These are phyloP conservation scores for Niebla homalea DNA, from an alignment of 495 filamentous ascomycete genomes.

Conservation along the genomic window DNA sequence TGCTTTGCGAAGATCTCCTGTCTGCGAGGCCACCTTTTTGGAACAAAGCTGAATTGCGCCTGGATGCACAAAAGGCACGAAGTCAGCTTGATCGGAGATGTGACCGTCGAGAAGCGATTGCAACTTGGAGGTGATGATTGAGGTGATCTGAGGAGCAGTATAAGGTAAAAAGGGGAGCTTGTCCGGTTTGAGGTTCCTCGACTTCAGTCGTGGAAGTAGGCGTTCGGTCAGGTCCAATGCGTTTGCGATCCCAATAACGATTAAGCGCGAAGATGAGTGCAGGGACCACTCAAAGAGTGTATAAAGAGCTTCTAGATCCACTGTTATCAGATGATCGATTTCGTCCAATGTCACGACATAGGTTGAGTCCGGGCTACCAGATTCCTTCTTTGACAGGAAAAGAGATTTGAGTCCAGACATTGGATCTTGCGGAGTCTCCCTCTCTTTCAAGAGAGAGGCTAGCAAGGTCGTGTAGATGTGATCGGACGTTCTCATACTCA, in stretches of 20 bases:
- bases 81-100: slow-evolving; percentile 28
- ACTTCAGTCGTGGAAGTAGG: slow-evolving; percentile 85
- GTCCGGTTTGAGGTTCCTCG: slow-evolving; percentile 76
- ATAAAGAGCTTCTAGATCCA: slow-evolving; percentile 78
- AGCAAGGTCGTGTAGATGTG: slow-evolving; percentile 70
- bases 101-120: slow-evolving; percentile 49
- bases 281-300: slow-evolving; percentile 90
- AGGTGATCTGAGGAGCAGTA: slow-evolving; percentile 73
- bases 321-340: slow-evolving; percentile 79
- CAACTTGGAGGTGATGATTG: slow-evolving; percentile 73
- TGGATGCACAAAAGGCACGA: slow-evolving; percentile 80
- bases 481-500: slow-evolving; percentile 74
- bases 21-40: slow-evolving; percentile 86
- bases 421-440: slow-evolving; percentile 42
- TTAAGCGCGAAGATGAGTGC: slow-evolving; percentile 57
- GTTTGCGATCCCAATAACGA: slow-evolving; percentile 89
- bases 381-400: slow-evolving; percentile 46
- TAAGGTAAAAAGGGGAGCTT: slow-evolving; percentile 91
- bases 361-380: slow-evolving; percentile 22
- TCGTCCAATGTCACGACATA: slow-evolving; percentile 85
- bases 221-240: slow-evolving; percentile 91
- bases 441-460: slow-evolving; percentile 46
- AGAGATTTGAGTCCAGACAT: slow-evolving; percentile 43
- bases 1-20: slow-evolving; percentile 85
- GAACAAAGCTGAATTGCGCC: slow-evolving; percentile 85